Evolutionary conservation across 805 yeast species (phyloP), one percentile per base, ranked within the genome.

Genomic region (Wickerhamiella occidentalis): DNA sequence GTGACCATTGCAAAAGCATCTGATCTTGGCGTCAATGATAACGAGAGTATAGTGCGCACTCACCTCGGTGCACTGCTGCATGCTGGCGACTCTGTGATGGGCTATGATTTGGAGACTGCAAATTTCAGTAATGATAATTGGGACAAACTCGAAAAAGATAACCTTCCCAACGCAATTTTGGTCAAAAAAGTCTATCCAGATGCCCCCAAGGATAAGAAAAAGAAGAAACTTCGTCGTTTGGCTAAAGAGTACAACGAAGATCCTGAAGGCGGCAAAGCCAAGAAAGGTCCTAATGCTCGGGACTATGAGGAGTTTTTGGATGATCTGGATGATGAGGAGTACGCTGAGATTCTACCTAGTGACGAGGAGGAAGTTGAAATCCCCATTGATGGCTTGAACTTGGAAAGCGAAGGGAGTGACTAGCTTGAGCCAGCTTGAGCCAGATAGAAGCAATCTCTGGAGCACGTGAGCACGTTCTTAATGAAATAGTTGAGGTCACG

Each of bases 151-250:
- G 43, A 51, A 3, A 42, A 49, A 3, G 55, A 54, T 12, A 36
- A 18, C 11, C 51, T 45, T 22, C 92, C 95, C 23, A 96, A 88
- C 62, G 94, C 87, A 44, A 76, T 86, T 3, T 68, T 88, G 49
- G 92, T 88, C 55, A 87, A 87, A 85, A 80, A 85, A 54, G 94
- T 90, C 51, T 90, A 87, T 71, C 74, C 80, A 42, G 81, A 95
- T 73, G 82, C 81, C 70, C 72, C 78, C 43, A 78, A 76, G 70
- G 77, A 80, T 73, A 73, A 73, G 66, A 77, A 80, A 73, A 73
- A 73, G 66, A 85, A 95, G 94, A 85, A 82, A 68, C 78, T 90
- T 68, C 84, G 85, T 80, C 83, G 97, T 75, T 88, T 90, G 96
- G 97, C 97, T 35, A 84, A 75, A 62, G 97, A 92, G 69, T 94